phyloP scores from a whole-genome alignment of 768 basidiomycete genomes.

The Podaxis carcinomalis region DNA sequence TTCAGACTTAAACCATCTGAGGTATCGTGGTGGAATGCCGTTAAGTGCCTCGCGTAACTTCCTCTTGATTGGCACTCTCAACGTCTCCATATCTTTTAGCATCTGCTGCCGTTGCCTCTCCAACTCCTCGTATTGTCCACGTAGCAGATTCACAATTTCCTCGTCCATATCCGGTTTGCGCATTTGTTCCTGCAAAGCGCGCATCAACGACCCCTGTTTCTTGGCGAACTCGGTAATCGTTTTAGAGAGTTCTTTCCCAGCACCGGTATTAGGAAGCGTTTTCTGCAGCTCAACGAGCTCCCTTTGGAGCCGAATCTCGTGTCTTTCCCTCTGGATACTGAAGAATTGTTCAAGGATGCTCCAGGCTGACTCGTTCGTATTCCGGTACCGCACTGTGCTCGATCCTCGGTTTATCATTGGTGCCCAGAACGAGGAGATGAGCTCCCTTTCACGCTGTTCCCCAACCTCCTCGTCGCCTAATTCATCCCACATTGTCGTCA shows the following conservation, averaged over 20 bases:
- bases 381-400: background rate
- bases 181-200: constrained; percentile 4
- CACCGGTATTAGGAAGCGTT: constrained; percentile 20
- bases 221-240: constrained; percentile 22
- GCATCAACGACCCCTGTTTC: constrained; percentile 18
- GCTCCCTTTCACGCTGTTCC: constrained; percentile 11
- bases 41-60: background rate
- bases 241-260: constrained; percentile 19
- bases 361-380: constrained; percentile 4
- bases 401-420: constrained; percentile 13
- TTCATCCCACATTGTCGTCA: constrained; percentile 24
- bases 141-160: background rate
- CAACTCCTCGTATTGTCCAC: background rate
- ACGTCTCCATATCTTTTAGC: background rate
- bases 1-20: background rate
- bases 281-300: constrained; percentile 20
- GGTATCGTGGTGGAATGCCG: background rate
- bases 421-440: constrained; percentile 14
- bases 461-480: constrained; percentile 3
- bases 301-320: constrained; percentile 15
- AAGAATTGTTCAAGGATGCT: constrained; percentile 1
- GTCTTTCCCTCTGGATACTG: background rate
- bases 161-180: background rate
- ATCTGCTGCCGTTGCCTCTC: background rate
- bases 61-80: background rate